Base-by-base conservation (phyloP, 139 green algal genomes). In the Chlorella vulgaris region DNA sequence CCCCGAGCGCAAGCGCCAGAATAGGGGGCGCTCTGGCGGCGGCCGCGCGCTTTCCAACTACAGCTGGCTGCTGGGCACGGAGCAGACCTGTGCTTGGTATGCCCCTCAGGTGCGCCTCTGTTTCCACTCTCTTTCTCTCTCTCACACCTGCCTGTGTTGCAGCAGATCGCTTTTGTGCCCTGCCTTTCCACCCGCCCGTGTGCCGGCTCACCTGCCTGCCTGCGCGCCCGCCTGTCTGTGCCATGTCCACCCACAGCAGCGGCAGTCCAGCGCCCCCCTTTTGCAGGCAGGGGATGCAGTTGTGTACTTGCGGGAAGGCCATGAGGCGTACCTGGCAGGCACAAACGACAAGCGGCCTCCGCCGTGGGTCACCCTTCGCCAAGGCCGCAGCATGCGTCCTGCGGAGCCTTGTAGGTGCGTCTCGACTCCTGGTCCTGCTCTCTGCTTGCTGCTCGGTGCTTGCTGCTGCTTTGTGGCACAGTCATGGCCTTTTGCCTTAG, bases 251-350 rank as follows among this genome's bases (percentile, higher is more conserved):
- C 67, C 8, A 7, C 15, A 15, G 38, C 7, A 19, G 53, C 7
- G 29, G n/a, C n/a, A n/a, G n/a, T n/a, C n/a, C 62, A 40, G 36
- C 40, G 10, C n/a, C 19, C 68, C 39, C 42, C 43, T 47, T 33
- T 55, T 69, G 55, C 82, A 86, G 81, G 71, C 81, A 22, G 92
- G 91, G 0, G 92, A 96, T 50, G 71, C 80, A 55, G 90, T 94
- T 73, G 87, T 96, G 4, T 96, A 95, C 77, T 47, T 96, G 15
- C 73, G 71, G 35, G 35, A 89, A 58, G 88, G 91, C 3, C 91
- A 95, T 69, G 40, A 77, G 29, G n/a, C 70, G 39, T 81, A 78
- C 26, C 66, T 86, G 38, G 51, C 77, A 29, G 63, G 36, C 18
- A 87, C 43, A 10, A 66, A 62, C 62, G 85, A 93, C 79, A 90